Conservation (phyloP, 257 asterid species). For the Penstemon newberryi region DNA sequence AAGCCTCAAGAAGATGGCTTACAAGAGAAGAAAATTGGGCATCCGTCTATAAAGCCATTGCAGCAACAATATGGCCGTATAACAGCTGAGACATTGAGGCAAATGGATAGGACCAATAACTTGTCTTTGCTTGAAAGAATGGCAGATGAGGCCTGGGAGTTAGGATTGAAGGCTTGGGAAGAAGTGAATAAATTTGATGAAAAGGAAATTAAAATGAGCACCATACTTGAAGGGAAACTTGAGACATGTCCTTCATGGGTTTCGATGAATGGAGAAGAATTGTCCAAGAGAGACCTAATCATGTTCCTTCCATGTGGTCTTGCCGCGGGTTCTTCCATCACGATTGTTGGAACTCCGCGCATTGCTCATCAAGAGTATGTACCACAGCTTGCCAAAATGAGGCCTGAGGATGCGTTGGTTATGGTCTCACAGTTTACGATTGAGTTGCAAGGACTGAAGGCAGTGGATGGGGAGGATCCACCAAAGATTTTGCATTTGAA, state of each 20-base stretch:
- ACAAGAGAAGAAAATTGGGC: constrained; percentile 29
- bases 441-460: constrained; percentile 91
- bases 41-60: constrained; percentile 32
- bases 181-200: constrained; percentile 66
- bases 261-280: constrained; percentile 60
- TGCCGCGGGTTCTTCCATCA: constrained; percentile 93
- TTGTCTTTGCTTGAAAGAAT: constrained; percentile 62
- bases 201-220: constrained; percentile 59
- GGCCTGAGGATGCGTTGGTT: constrained; percentile 58
- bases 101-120: constrained; percentile 50
- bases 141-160: constrained; percentile 90
- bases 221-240: constrained; percentile 83
- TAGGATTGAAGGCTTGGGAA: constrained; percentile 91
- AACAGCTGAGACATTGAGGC: constrained; percentile 56
- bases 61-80: constrained; percentile 74
- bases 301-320: constrained; percentile 97
- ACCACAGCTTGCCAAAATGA: constrained; percentile 71
- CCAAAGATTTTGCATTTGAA: constrained; percentile 93
- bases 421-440: constrained; percentile 86
- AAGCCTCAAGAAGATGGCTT: constrained; percentile 39
- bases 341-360: constrained; percentile 86
- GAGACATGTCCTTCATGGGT: constrained; percentile 97
- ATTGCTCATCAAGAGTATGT: constrained; percentile 88
- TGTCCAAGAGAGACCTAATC: constrained; percentile 49
- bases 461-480: constrained; percentile 96